Evolutionary conservation across 1,284 basidiomycete genomes (phyloP).

Genomic region (Rugosomyces carneus): DNA sequence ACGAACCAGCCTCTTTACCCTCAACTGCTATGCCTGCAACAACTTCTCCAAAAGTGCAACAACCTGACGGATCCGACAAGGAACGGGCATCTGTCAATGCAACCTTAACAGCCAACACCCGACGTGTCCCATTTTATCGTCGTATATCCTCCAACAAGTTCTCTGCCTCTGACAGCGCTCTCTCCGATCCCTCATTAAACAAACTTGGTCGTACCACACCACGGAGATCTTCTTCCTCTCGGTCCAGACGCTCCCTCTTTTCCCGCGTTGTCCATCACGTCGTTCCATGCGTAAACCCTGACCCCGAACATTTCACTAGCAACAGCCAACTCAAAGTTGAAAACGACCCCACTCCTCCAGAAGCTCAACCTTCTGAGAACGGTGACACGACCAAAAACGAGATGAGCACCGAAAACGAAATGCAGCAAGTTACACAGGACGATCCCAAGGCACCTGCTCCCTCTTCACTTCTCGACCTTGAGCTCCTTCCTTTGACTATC

Average conservation of each 20-base stretch:
- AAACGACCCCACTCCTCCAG: conserved; percentile 2
- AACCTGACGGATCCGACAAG: conserved; percentile 25
- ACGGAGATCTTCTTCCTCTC: conserved; percentile 11
- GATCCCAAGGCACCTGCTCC: conserved; percentile 8
- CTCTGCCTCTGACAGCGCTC: conserved; percentile 25
- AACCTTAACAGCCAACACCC: conserved; percentile 29
- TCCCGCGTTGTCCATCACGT: conserved; percentile 24
- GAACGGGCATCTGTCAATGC: conserved; percentile 36
- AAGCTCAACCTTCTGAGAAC: conserved; percentile 4
- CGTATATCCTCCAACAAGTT: conserved; percentile 31
- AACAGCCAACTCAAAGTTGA: conserved; percentile 1
- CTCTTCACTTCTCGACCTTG: conserved; percentile 10
- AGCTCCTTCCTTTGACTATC: conserved; percentile 15
- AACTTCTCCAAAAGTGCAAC: conserved; percentile 7
- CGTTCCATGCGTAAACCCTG: conserved; percentile 25
- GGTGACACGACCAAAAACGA: conserved; percentile 1
- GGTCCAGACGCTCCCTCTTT: conserved; percentile 22
- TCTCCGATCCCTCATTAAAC: conserved; percentile 24
- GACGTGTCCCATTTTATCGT: conserved; percentile 37
- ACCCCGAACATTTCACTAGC: conserved; percentile 7
- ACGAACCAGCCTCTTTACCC: conserved; percentile 8
- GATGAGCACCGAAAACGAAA: conserved; percentile 7
- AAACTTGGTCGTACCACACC: conserved; percentile 17
- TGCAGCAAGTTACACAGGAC: conserved; percentile 14
- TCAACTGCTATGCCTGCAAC: conserved; percentile 10